phyloP scores from a whole-genome alignment of 768 basidiomycete species.

The Auricularia sp. region DNA sequence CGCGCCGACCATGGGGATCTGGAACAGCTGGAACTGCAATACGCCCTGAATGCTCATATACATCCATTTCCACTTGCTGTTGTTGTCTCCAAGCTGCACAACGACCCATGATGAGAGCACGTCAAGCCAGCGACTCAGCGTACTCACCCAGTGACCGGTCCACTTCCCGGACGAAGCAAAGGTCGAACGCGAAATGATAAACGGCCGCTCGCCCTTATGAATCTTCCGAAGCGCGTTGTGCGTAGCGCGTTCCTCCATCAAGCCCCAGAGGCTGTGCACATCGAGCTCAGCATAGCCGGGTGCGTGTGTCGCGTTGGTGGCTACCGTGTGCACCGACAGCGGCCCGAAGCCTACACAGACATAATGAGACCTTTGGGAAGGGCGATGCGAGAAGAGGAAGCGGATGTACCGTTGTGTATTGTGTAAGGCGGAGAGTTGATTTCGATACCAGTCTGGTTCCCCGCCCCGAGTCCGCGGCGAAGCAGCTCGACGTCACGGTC shows the following conservation, averaged over 20 bases:
- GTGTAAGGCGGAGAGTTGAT: slow-evolving; percentile 55
- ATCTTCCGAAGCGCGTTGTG: slow-evolving; percentile 47
- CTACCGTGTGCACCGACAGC: slow-evolving; percentile 46
- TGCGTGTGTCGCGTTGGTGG: slow-evolving; percentile 63
- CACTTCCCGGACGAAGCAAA: slow-evolving; percentile 60
- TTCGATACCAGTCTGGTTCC: slow-evolving; percentile 34
- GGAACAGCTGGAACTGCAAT: slow-evolving; percentile 76
- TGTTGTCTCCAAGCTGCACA: slow-evolving; percentile 63
- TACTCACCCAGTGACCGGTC: slow-evolving; percentile 60
- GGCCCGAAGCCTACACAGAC: slow-evolving; percentile 34
- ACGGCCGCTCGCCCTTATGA: slow-evolving; percentile 53
- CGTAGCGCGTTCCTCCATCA: slow-evolving; percentile 62
- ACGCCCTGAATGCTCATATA: slow-evolving; percentile 61
- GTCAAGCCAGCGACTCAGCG: neutral
- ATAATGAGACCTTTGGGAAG: neutral
- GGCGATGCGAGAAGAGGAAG: slow-evolving; percentile 6
- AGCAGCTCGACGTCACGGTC: slow-evolving; percentile 6
- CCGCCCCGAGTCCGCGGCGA: slow-evolving; percentile 31
- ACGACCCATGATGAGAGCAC: neutral
- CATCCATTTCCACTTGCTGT: slow-evolving; percentile 66
- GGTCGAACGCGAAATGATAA: slow-evolving; percentile 60
- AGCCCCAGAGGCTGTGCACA: slow-evolving; percentile 60
- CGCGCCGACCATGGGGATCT: slow-evolving; percentile 76
- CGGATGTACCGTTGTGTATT: slow-evolving; percentile 52
- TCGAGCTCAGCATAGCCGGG: slow-evolving; percentile 56